Base-by-base conservation (phyloP, 306 rosid species). In the Purshia tridentata region DNA sequence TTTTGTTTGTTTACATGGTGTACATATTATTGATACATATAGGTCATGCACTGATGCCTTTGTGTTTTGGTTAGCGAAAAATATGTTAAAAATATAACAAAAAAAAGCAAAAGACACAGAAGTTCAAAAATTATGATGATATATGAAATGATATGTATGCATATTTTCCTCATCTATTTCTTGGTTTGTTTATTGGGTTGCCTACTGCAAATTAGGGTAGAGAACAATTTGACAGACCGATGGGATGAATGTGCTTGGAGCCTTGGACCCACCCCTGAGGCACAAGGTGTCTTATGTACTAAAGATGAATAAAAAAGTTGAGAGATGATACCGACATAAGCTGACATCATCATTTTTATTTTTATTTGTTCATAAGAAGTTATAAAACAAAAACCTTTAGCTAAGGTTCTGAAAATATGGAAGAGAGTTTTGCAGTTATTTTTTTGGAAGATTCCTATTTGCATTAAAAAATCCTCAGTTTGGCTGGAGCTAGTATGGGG, bases 401-500 rank as follows among this genome's bases (percentile, higher is more conserved):
- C 7, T 54, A 40, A 18, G 50, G 44, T 45, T 15, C 41, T 57
- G 40, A 41, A 42, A 22, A 40, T n/a, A 39, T 42, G 58, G 57
- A 11, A 35, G 35, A 44, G 63, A 69, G 35, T 7, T 62, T 50
- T 75, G 55, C 67, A 6, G 14, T 55, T 35, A 42, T 10, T 46
- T 68, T 37, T 49, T 18, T 56, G 23, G 23, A 50, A 23, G 49
- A 48, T 49, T 29, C 46, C 46, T 42, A 62, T 60, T 22, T 42
- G 45, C 18, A 15, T 16, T 15, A 22, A 5, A 14, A 47, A 60
- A 4, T 29, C 44, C 16, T 42, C 47, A 1, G 11, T 18, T 48
- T 72, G 70, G 42, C 70, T 46, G 77, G 52, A 62, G 10, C 41
- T 39, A 23, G 10, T 16, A 53, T 35, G 73, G 42, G 37, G 42